phyloP scores from a whole-genome alignment of 139 green algal species.

The Closterium sp. region DNA sequence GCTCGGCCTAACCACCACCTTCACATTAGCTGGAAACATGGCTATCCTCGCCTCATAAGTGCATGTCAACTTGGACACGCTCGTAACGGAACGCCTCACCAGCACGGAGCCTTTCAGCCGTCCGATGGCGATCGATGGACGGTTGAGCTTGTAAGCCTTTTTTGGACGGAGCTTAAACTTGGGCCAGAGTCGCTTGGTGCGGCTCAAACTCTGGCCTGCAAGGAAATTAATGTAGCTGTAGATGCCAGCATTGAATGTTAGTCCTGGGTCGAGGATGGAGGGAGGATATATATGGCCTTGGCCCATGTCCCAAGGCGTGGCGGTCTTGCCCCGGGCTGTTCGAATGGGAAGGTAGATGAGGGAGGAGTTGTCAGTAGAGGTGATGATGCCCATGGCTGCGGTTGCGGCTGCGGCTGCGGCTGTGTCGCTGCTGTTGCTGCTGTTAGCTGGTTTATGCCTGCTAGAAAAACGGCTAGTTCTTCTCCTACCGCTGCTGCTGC shows the following conservation, averaged over 20 bases:
- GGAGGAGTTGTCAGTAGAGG: background rate
- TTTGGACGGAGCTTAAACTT: background rate
- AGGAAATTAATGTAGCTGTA: background rate
- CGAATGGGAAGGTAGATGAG: background rate
- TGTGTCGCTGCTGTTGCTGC: background rate
- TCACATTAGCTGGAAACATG: background rate
- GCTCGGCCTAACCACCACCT: background rate
- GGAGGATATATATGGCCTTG: background rate
- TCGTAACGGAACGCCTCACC: background rate
- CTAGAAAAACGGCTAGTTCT: too few relatives aligned
- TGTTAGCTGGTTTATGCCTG: too few relatives aligned
- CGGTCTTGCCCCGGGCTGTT: background rate
- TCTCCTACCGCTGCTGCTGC: too few relatives aligned
- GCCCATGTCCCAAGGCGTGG: background rate
- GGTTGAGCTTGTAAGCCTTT: background rate
- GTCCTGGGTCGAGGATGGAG: background rate
- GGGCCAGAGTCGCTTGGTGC: background rate
- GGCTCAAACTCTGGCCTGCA: background rate
- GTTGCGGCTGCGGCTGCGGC: background rate
- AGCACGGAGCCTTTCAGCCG: background rate
- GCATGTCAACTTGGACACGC: background rate
- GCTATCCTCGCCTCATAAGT: background rate
- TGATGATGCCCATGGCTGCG: background rate
- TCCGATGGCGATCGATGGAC: background rate
- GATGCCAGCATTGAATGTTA: background rate